Evolutionary conservation across 2,329 filamentous ascomycete species (phyloP).

Genomic region (Apiospora phragmitis): DNA sequence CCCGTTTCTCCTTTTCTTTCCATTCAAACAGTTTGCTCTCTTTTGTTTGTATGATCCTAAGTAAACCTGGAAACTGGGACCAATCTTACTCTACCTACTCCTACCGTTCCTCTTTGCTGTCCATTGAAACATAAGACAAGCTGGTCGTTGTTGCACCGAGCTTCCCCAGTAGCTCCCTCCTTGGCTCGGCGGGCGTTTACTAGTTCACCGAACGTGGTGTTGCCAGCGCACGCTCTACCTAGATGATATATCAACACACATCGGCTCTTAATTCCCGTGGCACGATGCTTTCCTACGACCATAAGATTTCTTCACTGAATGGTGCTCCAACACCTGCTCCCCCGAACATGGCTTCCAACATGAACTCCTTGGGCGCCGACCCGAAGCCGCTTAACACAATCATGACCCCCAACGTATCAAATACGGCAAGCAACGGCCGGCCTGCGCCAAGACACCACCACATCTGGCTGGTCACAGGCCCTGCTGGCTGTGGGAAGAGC

Average conservation of each 20-base stretch:
- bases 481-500: conserved; percentile 78
- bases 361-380: conserved; percentile 27
- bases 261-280: background rate
- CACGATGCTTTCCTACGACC: conserved; percentile 53
- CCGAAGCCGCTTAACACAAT: conserved; percentile 32
- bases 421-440: conserved; percentile 28
- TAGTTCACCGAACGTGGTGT: background rate
- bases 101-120: background rate
- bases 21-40: background rate
- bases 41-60: background rate
- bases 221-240: background rate
- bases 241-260: background rate
- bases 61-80: background rate
- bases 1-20: background rate
- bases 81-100: background rate
- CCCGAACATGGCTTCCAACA: conserved; percentile 27
- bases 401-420: conserved; percentile 30
- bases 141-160: background rate
- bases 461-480: conserved; percentile 80
- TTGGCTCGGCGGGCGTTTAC: background rate
- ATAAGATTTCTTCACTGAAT: conserved; percentile 40
- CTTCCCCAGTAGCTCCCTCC: background rate
- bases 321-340: conserved; percentile 36
- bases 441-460: conserved; percentile 52
- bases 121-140: background rate